A percentile compares a stretch with the other conserved stretches of the same genome.
These are phyloP conservation scores for Sordaria brevicollis DNA, from an alignment of 495 filamentous ascomycete genomes.

Conservation along the genomic window DNA sequence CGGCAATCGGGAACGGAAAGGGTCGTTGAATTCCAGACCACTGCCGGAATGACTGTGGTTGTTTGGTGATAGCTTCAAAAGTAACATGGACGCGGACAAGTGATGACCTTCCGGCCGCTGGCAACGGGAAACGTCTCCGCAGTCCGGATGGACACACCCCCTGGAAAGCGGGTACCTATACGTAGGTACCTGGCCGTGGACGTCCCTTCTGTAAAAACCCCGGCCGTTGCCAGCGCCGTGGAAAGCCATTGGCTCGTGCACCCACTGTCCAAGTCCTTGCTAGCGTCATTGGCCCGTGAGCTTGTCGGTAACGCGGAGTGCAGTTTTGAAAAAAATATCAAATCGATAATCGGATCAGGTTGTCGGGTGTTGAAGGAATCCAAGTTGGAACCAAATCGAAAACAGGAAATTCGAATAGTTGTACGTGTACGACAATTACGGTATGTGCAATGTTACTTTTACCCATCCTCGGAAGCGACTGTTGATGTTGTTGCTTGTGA, in stretches of 20 bases:
- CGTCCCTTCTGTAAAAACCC: background rate
- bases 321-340: conserved; percentile 1
- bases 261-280: background rate
- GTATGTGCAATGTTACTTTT: background rate
- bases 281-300: conserved; percentile 10
- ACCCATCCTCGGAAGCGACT: background rate
- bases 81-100: background rate
- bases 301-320: background rate
- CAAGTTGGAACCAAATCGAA: background rate
- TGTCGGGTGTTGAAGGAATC: background rate
- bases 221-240: background rate
- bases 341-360: background rate
- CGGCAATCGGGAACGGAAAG: background rate
- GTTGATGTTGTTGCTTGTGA: background rate
- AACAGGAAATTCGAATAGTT: background rate
- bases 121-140: background rate
- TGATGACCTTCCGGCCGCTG: background rate
- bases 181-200: background rate
- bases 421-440: background rate
- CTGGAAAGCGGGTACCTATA: background rate
- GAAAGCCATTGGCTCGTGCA: background rate
- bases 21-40: background rate
- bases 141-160: background rate
- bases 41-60: background rate
- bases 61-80: background rate